phyloP scores from a whole-genome alignment of 768 basidiomycete genomes.

The Suillus weaverae region DNA sequence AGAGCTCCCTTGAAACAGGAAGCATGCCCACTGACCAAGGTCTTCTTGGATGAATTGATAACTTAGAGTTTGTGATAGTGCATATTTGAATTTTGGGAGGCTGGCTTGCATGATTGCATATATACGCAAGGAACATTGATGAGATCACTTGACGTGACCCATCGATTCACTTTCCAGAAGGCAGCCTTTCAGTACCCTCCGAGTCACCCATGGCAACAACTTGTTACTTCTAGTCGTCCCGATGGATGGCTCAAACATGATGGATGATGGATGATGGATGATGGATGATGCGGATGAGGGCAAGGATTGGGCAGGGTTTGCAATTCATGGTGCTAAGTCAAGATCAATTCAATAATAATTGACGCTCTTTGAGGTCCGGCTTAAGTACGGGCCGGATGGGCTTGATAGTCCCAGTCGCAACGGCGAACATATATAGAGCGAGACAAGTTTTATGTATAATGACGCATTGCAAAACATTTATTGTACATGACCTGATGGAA shows the following conservation, averaged over 20 bases:
- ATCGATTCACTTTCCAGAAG: neutral
- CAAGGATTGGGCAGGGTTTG: neutral
- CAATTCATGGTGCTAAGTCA: neutral
- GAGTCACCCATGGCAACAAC: neutral
- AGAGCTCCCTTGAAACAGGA: neutral
- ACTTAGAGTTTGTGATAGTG: neutral
- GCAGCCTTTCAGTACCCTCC: neutral
- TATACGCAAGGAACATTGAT: neutral
- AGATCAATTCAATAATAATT: neutral
- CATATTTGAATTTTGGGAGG: neutral
- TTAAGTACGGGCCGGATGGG: neutral
- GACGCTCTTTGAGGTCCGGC: neutral
- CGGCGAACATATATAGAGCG: neutral
- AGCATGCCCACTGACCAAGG: neutral
- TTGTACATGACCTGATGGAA: neutral
- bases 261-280: neutral
- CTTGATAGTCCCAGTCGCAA: neutral
- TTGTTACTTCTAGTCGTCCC: neutral
- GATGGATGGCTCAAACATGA: neutral
- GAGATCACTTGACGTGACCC: neutral
- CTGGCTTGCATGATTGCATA: neutral
- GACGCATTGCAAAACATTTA: neutral
- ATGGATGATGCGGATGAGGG: neutral
- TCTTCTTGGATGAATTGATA: conserved; percentile 5
- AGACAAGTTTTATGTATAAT: neutral